Percentiles rank a stretch among this genome's conserved stretches.
Evolutionary conservation across 768 basidiomycete genomes (phyloP).

Genomic region (Mycena venus): DNA sequence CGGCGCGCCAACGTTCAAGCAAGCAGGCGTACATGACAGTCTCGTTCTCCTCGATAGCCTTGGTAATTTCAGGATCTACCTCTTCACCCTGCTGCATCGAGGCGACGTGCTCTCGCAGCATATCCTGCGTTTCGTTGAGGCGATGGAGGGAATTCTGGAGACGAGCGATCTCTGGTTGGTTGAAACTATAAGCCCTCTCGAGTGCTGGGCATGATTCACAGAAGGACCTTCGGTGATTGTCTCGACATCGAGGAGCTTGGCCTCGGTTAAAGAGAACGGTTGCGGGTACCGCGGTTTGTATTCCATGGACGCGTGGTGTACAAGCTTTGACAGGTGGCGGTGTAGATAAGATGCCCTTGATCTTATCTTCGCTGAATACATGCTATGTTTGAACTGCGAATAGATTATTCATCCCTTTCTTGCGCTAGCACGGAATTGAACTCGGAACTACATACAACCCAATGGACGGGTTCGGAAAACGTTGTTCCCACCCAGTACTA

Average conservation of each 20-base stretch:
- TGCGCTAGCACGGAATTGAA: no score
- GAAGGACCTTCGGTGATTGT: constrained; percentile 78
- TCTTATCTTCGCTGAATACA: no score
- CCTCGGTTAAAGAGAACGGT: constrained; percentile 81
- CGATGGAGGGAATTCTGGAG: constrained; percentile 79
- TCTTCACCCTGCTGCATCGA: constrained; percentile 45
- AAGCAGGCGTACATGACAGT: constrained; percentile 69
- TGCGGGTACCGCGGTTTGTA: constrained; percentile 77
- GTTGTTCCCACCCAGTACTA: no score
- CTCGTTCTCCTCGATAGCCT: constrained; percentile 80
- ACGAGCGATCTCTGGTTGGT: constrained; percentile 75
- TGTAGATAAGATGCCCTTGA: no score
- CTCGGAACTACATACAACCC: no score
- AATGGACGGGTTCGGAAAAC: no score
- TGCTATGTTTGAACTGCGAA: no score
- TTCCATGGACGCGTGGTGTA: constrained; percentile 58
- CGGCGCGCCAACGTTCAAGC: background rate
- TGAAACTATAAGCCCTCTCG: constrained; percentile 13
- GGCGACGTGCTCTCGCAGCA: constrained; percentile 62
- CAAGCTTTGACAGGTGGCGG: no score
- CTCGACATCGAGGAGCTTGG: constrained; percentile 71
- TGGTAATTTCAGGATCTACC: constrained; percentile 68
- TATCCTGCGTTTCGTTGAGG: constrained; percentile 71
- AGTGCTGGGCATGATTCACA: background rate
- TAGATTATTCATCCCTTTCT: no score